Base-by-base conservation (phyloP, 768 basidiomycete genomes). In the Rickenella mellea region DNA sequence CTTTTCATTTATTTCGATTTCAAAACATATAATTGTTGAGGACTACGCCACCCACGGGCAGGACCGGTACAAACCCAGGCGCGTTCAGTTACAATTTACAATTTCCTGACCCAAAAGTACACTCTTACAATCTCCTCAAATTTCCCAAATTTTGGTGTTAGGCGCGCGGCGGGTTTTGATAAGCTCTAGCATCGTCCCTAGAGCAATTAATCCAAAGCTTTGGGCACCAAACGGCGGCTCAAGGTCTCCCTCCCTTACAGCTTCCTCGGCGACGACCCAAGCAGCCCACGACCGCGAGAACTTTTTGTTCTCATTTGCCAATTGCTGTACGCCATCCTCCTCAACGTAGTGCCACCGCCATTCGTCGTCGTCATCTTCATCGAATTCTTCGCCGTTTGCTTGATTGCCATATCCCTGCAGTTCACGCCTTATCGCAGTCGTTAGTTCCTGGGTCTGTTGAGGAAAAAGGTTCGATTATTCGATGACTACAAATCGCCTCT, bases 121-220 rank as follows among this genome's bases (percentile, higher is more conserved):
- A n/a, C n/a, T n/a, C n/a, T n/a, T n/a, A n/a, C n/a, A n/a, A n/a
- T n/a, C n/a, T n/a, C n/a, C n/a, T n/a, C n/a, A n/a, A n/a, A n/a
- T n/a, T n/a, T n/a, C n/a, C n/a, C n/a, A n/a, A n/a, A n/a, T n/a
- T n/a, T n/a, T n/a, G n/a, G n/a, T n/a, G n/a, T n/a, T n/a, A n/a
- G n/a, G n/a, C n/a, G n/a, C n/a, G n/a, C n/a, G n/a, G n/a, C n/a
- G n/a, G n/a, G n/a, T n/a, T n/a, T 50, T 44, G 41, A 24, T 56
- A 33, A 63, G 45, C 12, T 71, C 68, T 41, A 74, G 50, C 50
- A 73, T 60, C 20, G 57, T 50, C 9, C 66, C 65, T 48, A 73
- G 42, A 15, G 68, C 69, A 14, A 74, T 57, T 43, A 69, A 43
- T 8, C 71, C 70, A 38, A 72, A 73, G 48, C 67, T 69, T 46